Conservation (phyloP, 371 early-diverging fungal species). For the Mortierella sp. region DNA sequence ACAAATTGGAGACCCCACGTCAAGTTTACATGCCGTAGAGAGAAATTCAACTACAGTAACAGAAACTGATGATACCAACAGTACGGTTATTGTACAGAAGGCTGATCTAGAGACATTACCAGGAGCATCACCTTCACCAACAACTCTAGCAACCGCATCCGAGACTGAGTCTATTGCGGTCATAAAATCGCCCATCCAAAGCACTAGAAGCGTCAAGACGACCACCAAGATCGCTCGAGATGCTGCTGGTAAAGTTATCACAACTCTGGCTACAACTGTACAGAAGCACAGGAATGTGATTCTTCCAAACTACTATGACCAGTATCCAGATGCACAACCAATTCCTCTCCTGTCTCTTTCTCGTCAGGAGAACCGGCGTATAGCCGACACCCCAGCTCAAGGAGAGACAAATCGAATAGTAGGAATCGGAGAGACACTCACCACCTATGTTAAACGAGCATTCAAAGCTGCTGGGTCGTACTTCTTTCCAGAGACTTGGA, state of each 20-base stretch:
- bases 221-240: not conserved
- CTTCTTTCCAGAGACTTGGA: not conserved
- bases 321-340: constrained; percentile 38
- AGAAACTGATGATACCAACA: not conserved
- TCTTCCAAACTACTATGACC: constrained; percentile 46
- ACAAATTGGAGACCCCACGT: constrained; percentile 6
- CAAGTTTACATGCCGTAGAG: not conserved
- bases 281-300: constrained; percentile 30
- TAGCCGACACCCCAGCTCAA: too few relatives aligned
- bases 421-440: too few relatives aligned
- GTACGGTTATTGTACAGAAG: not conserved
- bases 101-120: not conserved
- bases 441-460: not conserved
- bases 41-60: not conserved
- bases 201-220: not conserved
- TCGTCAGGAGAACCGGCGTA: too few relatives aligned
- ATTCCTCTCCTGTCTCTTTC: constrained; percentile 19
- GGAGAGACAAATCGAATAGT: too few relatives aligned
- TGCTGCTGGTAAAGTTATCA: constrained; percentile 12
- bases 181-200: not conserved
- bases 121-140: not conserved
- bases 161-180: not conserved
- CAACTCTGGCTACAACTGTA: constrained; percentile 29
- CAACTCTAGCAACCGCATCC: not conserved
- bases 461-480: not conserved